Evolutionary conservation across 768 basidiomycete species (phyloP).

Genomic region (Lyophyllum semitale): DNA sequence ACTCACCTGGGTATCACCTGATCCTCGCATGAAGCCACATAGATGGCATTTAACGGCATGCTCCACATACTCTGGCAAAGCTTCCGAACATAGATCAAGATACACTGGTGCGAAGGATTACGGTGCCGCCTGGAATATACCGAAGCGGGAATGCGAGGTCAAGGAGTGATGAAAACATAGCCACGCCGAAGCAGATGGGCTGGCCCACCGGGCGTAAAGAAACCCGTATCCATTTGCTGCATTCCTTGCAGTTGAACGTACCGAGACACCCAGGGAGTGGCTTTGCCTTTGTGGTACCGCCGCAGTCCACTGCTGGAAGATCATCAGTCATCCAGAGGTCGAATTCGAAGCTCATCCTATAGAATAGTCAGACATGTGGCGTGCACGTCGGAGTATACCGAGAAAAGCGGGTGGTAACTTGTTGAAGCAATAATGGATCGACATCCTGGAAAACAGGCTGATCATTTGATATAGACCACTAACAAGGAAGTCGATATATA

Average conservation of each 20-base stretch:
- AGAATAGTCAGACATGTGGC: background rate
- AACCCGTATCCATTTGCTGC: conserved; percentile 39
- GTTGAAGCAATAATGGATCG: background rate
- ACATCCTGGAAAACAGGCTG: background rate
- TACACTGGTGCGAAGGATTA: conserved; percentile 41
- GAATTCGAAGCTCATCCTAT: conserved; percentile 40
- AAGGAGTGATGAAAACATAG: conserved; percentile 34
- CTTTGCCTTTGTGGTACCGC: conserved; percentile 23
- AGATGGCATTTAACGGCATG: conserved; percentile 72
- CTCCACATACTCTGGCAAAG: conserved; percentile 47
- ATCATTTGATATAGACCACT: background rate
- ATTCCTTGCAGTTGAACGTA: conserved; percentile 34
- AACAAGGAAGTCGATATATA: background rate
- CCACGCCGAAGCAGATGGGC: conserved; percentile 1
- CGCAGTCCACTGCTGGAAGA: conserved; percentile 35
- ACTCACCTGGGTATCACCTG: conserved; percentile 58
- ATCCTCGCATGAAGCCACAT: conserved; percentile 46
- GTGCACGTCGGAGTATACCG: background rate
- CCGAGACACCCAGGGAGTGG: conserved; percentile 26
- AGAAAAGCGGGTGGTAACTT: background rate
- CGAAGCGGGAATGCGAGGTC: conserved; percentile 45
- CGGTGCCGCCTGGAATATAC: conserved; percentile 49
- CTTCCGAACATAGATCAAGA: conserved; percentile 52
- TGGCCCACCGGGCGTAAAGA: conserved; percentile 2
- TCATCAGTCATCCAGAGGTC: conserved; percentile 58